These are phyloP conservation scores for Coelastrella sp. DNA, from an alignment of 139 green algal species.

Conservation along the genomic window DNA sequence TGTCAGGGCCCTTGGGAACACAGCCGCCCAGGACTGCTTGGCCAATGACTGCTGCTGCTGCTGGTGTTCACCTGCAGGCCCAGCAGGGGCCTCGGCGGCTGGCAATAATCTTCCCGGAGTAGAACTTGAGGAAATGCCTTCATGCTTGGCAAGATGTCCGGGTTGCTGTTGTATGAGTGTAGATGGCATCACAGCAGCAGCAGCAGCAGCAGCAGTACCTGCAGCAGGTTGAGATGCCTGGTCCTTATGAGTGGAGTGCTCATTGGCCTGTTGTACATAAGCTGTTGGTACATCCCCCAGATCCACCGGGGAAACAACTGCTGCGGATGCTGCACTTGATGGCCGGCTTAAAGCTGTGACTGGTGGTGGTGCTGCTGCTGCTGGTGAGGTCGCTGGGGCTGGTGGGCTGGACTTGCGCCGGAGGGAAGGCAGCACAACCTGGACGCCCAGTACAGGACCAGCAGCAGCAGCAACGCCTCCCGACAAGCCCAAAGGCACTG, in stretches of 20 bases:
- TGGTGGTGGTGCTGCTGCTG: neutral
- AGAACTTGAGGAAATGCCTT: no score
- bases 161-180: no score
- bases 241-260: no score
- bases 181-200: no score
- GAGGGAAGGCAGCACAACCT: conserved; percentile 28
- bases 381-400: conserved; percentile 13
- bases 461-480: conserved; percentile 3
- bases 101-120: neutral
- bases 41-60: conserved; percentile 21
- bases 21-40: neutral
- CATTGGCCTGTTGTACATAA: neutral
- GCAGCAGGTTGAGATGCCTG: no score
- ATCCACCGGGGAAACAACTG: neutral
- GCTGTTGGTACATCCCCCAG: neutral
- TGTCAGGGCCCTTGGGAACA: neutral
- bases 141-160: no score
- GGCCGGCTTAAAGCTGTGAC: neutral
- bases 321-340: neutral
- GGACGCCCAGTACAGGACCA: neutral
- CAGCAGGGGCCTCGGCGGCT: conserved; percentile 13
- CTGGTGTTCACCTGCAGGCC: neutral
- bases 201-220: no score
- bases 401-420: neutral
- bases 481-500: no score